phyloP scores from a whole-genome alignment of 345 rosid genomes.

The Hypericum androsaemum region DNA sequence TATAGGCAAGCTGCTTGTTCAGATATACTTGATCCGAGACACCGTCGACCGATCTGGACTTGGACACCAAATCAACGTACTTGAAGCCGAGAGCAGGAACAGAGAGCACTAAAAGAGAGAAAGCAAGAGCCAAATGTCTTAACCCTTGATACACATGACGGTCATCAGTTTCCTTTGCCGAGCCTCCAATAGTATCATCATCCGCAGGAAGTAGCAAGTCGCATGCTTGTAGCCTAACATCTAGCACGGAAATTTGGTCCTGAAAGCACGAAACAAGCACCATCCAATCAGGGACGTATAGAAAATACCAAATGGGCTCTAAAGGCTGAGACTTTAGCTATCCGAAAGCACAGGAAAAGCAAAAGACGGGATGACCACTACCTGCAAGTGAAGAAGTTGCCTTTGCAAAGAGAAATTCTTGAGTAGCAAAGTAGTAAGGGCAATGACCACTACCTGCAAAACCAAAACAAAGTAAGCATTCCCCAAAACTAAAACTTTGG shows the following conservation, averaged over 20 bases:
- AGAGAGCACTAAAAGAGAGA: slow-evolving; percentile 36
- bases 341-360: background rate
- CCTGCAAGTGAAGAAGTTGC: slow-evolving; percentile 47
- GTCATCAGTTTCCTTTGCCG: slow-evolving; percentile 21
- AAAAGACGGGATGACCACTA: slow-evolving; percentile 1
- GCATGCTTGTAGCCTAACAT: slow-evolving; percentile 34
- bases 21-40: slow-evolving; percentile 41
- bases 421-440: slow-evolving; percentile 40
- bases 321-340: background rate
- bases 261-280: slow-evolving; percentile 19
- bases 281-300: background rate
- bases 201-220: slow-evolving; percentile 20
- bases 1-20: slow-evolving; percentile 48
- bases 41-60: slow-evolving; percentile 35
- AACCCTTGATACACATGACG: slow-evolving; percentile 20
- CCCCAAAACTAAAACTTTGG: too few species aligned
- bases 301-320: background rate
- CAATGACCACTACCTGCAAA: slow-evolving; percentile 41
- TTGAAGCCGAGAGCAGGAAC: slow-evolving; percentile 37
- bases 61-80: slow-evolving; percentile 41
- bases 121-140: slow-evolving; percentile 38
- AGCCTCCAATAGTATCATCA: slow-evolving; percentile 6
- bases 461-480: background rate
- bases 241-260: slow-evolving; percentile 34
- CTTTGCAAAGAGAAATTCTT: slow-evolving; percentile 43